Evolutionary conservation across 345 rosid genomes (phyloP).

Genomic region (Eucalyptus erythrocorys): DNA sequence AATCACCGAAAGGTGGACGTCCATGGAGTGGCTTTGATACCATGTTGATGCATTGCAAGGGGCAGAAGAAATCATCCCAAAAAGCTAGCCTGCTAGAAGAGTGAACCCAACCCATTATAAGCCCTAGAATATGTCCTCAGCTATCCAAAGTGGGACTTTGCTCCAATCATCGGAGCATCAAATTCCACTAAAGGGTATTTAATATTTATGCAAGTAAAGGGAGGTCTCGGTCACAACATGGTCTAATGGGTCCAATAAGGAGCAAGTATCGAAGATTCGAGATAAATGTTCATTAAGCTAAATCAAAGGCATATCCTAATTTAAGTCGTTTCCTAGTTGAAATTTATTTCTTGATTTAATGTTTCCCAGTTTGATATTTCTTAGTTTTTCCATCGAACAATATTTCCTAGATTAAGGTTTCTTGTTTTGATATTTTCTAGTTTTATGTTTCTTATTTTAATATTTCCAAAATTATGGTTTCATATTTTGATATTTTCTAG

Average conservation of each 20-base stretch:
- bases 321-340: not conserved
- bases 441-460: not conserved
- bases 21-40: not conserved
- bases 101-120: not conserved
- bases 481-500: too few relatives aligned
- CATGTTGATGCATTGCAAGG: not conserved
- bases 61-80: not conserved
- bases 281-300: not conserved
- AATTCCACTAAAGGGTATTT: not conserved
- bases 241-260: not conserved
- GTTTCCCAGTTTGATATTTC: not conserved
- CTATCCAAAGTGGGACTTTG: not conserved
- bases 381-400: too few relatives aligned
- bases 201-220: not conserved
- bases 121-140: not conserved
- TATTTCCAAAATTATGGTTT: too few relatives aligned
- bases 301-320: not conserved
- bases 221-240: not conserved
- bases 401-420: not conserved
- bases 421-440: not conserved
- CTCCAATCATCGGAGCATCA: not conserved
- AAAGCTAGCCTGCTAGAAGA: not conserved
- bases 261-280: too few relatives aligned
- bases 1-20: not conserved
- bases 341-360: not conserved